Percentiles rank a stretch among this genome's conserved stretches.
These are phyloP conservation scores for Arachis monticola DNA, from an alignment of 331 rosid species.

Conservation along the genomic window DNA sequence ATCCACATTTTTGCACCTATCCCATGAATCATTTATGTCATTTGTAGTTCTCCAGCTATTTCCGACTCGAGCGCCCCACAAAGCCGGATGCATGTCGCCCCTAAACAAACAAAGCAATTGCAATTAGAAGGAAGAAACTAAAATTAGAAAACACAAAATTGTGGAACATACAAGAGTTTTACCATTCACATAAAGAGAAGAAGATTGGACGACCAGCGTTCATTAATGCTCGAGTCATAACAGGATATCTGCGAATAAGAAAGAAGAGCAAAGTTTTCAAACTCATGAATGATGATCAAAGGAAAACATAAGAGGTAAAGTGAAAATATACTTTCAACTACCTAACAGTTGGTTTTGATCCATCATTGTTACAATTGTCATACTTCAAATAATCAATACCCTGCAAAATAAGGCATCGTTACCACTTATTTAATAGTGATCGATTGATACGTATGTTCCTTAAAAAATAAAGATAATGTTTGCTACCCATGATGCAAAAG, in stretches of 20 bases:
- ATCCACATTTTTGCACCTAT: constrained; percentile 54
- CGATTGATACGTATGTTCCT: not conserved
- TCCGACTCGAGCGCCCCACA: constrained; percentile 83
- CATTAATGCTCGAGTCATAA: constrained; percentile 80
- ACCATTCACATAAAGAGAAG: constrained; percentile 95
- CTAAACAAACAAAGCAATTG: constrained; percentile 41
- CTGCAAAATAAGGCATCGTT: constrained; percentile 50
- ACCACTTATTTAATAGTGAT: not conserved
- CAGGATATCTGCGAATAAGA: constrained; percentile 63
- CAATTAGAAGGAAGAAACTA: not conserved
- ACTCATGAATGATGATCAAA: not conserved
- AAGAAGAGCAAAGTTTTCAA: constrained; percentile 20
- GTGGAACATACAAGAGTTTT: constrained; percentile 26
- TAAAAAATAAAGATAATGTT: not conserved
- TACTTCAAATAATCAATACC: constrained; percentile 96
- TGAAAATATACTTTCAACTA: constrained; percentile 31
- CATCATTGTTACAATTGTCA: constrained; percentile 79
- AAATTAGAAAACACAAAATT: not conserved
- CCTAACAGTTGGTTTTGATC: constrained; percentile 76
- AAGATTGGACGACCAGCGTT: constrained; percentile 76
- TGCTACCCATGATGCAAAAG: constrained; percentile 88
- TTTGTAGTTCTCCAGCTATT: constrained; percentile 93
- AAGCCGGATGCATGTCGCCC: constrained; percentile 94
- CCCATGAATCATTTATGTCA: constrained; percentile 83
- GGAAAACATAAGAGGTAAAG: not conserved